Base-by-base conservation (phyloP, 331 rosid genomes). In the Saraca asoca region DNA sequence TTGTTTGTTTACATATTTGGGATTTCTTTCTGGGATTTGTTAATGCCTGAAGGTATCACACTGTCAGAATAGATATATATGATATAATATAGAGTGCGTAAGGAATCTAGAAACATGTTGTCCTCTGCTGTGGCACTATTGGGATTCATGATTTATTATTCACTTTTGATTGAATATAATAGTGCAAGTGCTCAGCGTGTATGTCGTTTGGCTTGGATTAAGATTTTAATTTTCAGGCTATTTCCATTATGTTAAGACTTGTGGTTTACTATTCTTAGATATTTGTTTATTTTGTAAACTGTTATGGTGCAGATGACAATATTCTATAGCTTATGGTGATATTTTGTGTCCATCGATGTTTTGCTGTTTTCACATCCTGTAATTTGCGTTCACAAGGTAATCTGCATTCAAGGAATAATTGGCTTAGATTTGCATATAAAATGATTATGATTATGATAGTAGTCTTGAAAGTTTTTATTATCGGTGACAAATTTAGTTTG, bases 131-230 rank as follows among this genome's bases (percentile, higher is more conserved):
- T 78, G 76, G 80, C 72, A 82, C 62, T 78, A 66, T 70, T 69
- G 80, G 78, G 82, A 81, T 51, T 89, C 83, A 76, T 80, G 82
- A 61, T 80, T 60, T n/a, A 70, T 77, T 75, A 78, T 69, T 73
- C 37, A 64, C 73, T 54, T 78, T 73, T 76, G 20, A 50, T 73
- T 80, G 79, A 76, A 69, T 80, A 78, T 78, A 80, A 73, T 80
- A 75, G 67, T 80, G 81, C 73, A 70, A 69, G 72, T 83, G 81
- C 60, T 83, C 68, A 50, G 66, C 75, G 68, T 78, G 16, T 66
- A 59, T 80, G 82, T 78, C 75, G 77, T 75, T 71, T 76, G 85
- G 80, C 65, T 71, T 72, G 71, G 81, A 59, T 75, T 69, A 78
- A 72, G 80, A 74, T 73, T 74, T 71, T 60, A 63, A 76, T 72